Conservation (phyloP, 2,329 filamentous ascomycete species). For the Xylariaceae sp. region DNA sequence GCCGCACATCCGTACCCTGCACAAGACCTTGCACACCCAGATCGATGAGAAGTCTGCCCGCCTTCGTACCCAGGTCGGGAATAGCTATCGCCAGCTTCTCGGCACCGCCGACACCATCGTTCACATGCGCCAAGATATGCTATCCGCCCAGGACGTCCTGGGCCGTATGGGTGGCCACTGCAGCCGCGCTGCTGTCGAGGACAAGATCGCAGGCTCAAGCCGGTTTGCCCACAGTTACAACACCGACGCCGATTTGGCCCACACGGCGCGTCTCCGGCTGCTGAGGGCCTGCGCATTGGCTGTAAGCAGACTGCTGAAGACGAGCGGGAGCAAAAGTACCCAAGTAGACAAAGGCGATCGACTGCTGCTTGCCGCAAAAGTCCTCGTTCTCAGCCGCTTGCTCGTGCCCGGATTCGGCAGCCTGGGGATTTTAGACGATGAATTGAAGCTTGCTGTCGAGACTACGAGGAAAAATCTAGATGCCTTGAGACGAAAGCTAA, state of each 20-base stretch:
- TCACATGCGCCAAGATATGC: constrained; percentile 77
- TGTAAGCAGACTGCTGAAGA: constrained; percentile 46
- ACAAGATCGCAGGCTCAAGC: constrained; percentile 57
- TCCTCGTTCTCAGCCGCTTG: constrained; percentile 71
- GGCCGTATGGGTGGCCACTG: constrained; percentile 71
- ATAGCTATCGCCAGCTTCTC: constrained; percentile 80
- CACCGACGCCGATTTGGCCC: constrained; percentile 22
- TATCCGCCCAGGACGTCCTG: constrained; percentile 67
- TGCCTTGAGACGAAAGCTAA: constrained; percentile 58
- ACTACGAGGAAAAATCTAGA: constrained; percentile 61
- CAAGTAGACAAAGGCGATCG: constrained; percentile 41
- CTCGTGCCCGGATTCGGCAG: constrained; percentile 70
- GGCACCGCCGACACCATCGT: constrained; percentile 94
- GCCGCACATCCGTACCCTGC: constrained; percentile 60
- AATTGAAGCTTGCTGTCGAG: constrained; percentile 45
- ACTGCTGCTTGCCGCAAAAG: constrained; percentile 60
- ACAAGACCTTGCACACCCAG: constrained; percentile 54
- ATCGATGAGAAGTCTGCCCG: constrained; percentile 61
- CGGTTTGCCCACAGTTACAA: constrained; percentile 37
- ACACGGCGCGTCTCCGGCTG: constrained; percentile 44
- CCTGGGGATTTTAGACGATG: constrained; percentile 28
- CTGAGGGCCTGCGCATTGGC: constrained; percentile 50
- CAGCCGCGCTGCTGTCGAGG: constrained; percentile 66
- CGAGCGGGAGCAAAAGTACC: constrained; percentile 21
- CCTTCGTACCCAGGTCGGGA: constrained; percentile 60